Base-by-base conservation (phyloP, 345 rosid species). In the Arabidopsis thaliana region DNA sequence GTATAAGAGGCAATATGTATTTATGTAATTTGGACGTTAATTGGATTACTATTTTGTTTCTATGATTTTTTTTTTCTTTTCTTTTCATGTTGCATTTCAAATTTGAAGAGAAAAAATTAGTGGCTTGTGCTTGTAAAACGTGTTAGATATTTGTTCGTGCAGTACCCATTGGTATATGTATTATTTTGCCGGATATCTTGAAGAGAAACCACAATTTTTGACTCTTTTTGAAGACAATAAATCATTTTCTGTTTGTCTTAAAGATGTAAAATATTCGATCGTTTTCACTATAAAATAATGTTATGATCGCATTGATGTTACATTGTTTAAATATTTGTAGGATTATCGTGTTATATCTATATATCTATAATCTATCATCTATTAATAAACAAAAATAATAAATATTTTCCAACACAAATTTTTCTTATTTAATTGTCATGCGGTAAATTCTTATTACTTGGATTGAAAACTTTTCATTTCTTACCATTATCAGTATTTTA, bases 131-230 rank as follows among this genome's bases (percentile, higher is more conserved):
- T 72, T 51, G 42, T 50, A 61, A 61, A 44, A 61, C 76, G 67
- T 65, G 59, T 59, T 65, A 36, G 59, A 25, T 65, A 65, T 34
- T 65, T 74, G 72, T 65, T 4, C 67, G 58, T 32, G 65, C 59
- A 59, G 14, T 55, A 55, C 9, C 42, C 55, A 65, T 55, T 10
- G 45, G 40, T 40, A 30, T 36, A 44, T 1, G 23, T 38, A 49
- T 46, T 48, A 37, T 48, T 66, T 48, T 48, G 49, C 51, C 25
- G 9, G 40, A 60, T 11, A 25, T 37, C 12, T 59, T 6, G 9
- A 16, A 23, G 13, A 33, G 6, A 34, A 49, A 48, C n/a, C 58
- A 59, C 65, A 41, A 23, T 36, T 38, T 38, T 49, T 28, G 10
- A 37, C 59, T 28, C 32, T 7, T 37, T 25, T 37, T 28, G 9